Base-by-base conservation (phyloP, 768 basidiomycete species). In the Steccherinum ochraceum region DNA sequence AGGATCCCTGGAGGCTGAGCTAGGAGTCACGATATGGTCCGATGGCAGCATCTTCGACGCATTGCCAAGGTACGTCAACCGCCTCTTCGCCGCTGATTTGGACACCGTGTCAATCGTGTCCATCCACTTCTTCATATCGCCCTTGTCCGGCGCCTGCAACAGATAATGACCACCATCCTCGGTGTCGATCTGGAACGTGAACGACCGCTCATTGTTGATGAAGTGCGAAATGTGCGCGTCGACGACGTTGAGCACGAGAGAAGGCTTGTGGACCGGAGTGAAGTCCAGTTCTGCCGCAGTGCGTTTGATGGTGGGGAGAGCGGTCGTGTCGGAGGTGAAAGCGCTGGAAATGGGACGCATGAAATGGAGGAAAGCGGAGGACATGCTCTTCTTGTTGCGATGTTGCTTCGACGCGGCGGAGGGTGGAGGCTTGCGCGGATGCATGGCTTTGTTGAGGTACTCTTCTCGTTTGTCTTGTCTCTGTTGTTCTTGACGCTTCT, bases 331-430 rank as follows among this genome's bases (percentile, higher is more conserved):
- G 42, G 83, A 79, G 18, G 81, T 81, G 61, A 92, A 92, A 1
- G 90, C 90, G 53, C 81, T 90, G 13, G 90, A 93, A 47, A 91
- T 83, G 1, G 89, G 90, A n/a, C 89, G 78, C 84, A 91, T 91
- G 69, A 91, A 75, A 58, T 82, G 85, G 68, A 91, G 77, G 66
- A 92, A 86, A 3, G 86, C 84, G 0, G 83, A 73, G 18, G 79
- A 90, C 74, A 90, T 86, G 71, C 87, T 90, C 69, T 89, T 88
- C 77, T 91, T 91, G 67, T 84, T 81, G n/a, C 87, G 77, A 54
- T 89, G 86, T 50, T 85, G 84, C 66, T 89, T 88, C 61, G 80
- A 79, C 24, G 68, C 71, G 16, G 30, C 16, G 3, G 74, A 64
- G 0, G 72, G 65, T 52, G 75, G 71, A 50, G 78, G 79, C 43